Evolutionary conservation across 768 basidiomycete species (phyloP), one percentile per base, ranked within the genome.

Genomic region (Amanita exitialis): DNA sequence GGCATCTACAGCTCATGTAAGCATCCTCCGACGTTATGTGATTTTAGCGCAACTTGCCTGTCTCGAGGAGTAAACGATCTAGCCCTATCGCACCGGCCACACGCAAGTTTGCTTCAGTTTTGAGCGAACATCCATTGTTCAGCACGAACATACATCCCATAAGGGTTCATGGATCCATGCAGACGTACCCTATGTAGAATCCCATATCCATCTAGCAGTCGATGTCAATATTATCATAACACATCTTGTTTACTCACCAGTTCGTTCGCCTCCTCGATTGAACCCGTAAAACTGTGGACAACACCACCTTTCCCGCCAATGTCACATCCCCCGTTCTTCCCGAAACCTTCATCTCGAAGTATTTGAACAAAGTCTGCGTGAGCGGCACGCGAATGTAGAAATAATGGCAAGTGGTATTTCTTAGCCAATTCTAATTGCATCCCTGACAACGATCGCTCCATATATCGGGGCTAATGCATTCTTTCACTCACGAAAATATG

Each of bases 281-380:
- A 75, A 3, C 90, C 90, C 0, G 88, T 89, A 64, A 89, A 89
- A 54, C 84, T 86, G 60, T 90, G 90, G 3, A 90, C 86, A 18
- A 91, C 89, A 1, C 88, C 89, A 3, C 86, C 82, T 18, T 69
- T 71, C 15, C 71, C 80, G 36, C 82, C 86, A 51, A 77, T 67
- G 25, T 61, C 64, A 53, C 61, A 64, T 3, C 83, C 83, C 25
- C 82, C 76, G 56, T 78, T 64, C 35, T 71, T 65, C 13, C 74
- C 72, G 59, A 85, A 86, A 1, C 85, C 82, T 56, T 82, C 79
- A 51, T 82, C 80, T 20, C 68, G 70, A 20, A 91, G 71, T 16
- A 84, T 83, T 16, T 58, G 61, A 23, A 87, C 78, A 52, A 91
- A 72, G 57, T 90, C 89, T 1, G 56, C 39, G 57, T 90, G 87